phyloP scores from a whole-genome alignment of 2,329 filamentous ascomycete species.

The Ophiocordyceps robertsii region DNA sequence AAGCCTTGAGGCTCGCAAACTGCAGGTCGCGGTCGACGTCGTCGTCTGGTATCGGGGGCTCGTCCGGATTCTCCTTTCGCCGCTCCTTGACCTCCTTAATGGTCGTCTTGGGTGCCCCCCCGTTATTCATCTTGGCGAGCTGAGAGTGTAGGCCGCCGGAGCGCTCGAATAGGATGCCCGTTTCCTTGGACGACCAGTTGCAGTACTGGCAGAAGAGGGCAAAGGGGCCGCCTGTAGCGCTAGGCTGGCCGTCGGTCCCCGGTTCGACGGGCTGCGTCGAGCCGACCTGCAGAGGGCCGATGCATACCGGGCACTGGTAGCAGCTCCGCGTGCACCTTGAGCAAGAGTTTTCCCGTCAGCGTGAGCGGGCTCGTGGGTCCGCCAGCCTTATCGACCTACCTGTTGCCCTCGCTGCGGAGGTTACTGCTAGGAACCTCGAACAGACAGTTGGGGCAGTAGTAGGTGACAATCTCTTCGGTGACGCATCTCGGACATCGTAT shows the following conservation, averaged over 20 bases:
- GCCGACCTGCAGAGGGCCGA: constrained; percentile 64
- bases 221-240: constrained; percentile 41
- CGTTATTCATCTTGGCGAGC: constrained; percentile 56
- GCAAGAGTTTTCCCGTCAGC: constrained; percentile 5
- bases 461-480: constrained; percentile 84
- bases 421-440: constrained; percentile 94
- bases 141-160: constrained; percentile 77
- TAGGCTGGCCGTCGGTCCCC: constrained; percentile 24
- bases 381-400: constrained; percentile 35
- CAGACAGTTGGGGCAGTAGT: constrained; percentile 88
- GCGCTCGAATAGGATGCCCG: constrained; percentile 81
- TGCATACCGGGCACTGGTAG: constrained; percentile 86
- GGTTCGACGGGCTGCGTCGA: constrained; percentile 46
- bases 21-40: constrained; percentile 52
- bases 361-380: background rate
- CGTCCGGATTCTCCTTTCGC: constrained; percentile 31
- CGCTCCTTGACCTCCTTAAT: constrained; percentile 36
- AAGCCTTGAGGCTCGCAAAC: constrained; percentile 61
- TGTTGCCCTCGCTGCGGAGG: constrained; percentile 83
- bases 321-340: constrained; percentile 80
- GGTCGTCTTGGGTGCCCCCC: constrained; percentile 36
- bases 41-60: constrained; percentile 24
- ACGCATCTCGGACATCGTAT: constrained; percentile 90
- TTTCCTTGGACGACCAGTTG: constrained; percentile 82
- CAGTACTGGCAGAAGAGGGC: constrained; percentile 82